Percentiles rank a stretch among this genome's conserved stretches.
phyloP scores from a whole-genome alignment of 2,329 filamentous ascomycete species.

The Aspergillus sp. region DNA sequence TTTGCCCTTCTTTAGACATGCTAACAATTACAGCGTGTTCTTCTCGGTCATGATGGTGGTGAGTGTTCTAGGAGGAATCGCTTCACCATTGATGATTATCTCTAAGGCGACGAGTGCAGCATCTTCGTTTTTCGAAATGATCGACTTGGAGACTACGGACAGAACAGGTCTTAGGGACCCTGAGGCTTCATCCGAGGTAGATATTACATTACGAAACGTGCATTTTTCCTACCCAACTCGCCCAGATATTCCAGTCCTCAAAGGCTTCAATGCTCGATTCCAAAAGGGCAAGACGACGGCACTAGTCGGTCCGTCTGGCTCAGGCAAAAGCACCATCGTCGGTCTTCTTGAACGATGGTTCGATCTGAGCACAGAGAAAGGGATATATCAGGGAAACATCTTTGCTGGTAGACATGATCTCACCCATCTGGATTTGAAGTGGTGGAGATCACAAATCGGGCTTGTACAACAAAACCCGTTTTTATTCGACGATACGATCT shows the following conservation, averaged over 20 bases:
- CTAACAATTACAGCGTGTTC: constrained; percentile 7
- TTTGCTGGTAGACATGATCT: constrained; percentile 49
- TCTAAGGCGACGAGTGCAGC: constrained; percentile 20
- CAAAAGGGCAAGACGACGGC: constrained; percentile 34
- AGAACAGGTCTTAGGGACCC: constrained; percentile 40
- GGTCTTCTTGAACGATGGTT: constrained; percentile 40
- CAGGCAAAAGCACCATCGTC: constrained; percentile 42
- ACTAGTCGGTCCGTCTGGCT: constrained; percentile 41
- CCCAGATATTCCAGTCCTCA: constrained; percentile 28
- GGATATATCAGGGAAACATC: constrained; percentile 40
- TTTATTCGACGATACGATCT: constrained; percentile 60
- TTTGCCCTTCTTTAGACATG: no score
- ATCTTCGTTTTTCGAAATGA: constrained; percentile 23
- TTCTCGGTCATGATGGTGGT: constrained; percentile 10
- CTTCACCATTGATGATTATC: constrained; percentile 23
- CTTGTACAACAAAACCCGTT: constrained; percentile 64
- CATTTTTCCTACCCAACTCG: constrained; percentile 64
- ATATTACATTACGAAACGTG: constrained; percentile 58
- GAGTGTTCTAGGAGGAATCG: constrained; percentile 11
- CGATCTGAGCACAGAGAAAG: constrained; percentile 14
- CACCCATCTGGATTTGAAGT: constrained; percentile 55
- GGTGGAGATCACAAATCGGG: constrained; percentile 52
- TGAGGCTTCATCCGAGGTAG: constrained; percentile 44
- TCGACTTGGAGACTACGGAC: constrained; percentile 19
- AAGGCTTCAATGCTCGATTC: constrained; percentile 28